phyloP scores from a whole-genome alignment of 257 asterid genomes.

The Solanum boliviense region DNA sequence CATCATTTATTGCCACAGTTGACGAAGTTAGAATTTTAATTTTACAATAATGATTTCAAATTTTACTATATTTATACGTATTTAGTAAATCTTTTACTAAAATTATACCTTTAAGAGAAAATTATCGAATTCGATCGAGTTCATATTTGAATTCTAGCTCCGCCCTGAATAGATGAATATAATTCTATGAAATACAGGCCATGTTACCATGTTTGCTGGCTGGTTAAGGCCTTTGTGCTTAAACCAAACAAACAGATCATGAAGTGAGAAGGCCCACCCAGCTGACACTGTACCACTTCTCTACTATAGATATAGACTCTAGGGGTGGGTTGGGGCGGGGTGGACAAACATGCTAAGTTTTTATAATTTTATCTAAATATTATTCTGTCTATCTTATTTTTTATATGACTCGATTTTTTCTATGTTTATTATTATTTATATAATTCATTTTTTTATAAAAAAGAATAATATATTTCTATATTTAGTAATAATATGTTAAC shows the following conservation, averaged over 20 bases:
- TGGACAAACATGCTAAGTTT: not conserved
- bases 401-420: no score
- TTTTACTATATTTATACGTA: no score
- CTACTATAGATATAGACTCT: not conserved
- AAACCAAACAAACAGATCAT: slow-evolving; percentile 20
- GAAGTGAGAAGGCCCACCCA: slow-evolving; percentile 20
- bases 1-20: not conserved
- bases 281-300: slow-evolving; percentile 4
- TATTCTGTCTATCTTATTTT: no score
- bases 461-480: no score
- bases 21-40: no score
- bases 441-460: no score
- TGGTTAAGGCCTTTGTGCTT: not conserved
- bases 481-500: no score
- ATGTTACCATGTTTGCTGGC: slow-evolving; percentile 54
- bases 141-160: no score
- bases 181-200: slow-evolving; percentile 28
- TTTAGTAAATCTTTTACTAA: no score
- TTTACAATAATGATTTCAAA: no score
- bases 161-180: not conserved
- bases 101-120: rapidly evolving
- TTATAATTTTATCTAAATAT: no score
- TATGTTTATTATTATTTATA: no score
- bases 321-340: not conserved
- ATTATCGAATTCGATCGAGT: rapidly evolving